Percentiles rank a stretch among this genome's conserved stretches.
phyloP scores from a whole-genome alignment of 345 rosid species.

The Trapa bicornis region DNA sequence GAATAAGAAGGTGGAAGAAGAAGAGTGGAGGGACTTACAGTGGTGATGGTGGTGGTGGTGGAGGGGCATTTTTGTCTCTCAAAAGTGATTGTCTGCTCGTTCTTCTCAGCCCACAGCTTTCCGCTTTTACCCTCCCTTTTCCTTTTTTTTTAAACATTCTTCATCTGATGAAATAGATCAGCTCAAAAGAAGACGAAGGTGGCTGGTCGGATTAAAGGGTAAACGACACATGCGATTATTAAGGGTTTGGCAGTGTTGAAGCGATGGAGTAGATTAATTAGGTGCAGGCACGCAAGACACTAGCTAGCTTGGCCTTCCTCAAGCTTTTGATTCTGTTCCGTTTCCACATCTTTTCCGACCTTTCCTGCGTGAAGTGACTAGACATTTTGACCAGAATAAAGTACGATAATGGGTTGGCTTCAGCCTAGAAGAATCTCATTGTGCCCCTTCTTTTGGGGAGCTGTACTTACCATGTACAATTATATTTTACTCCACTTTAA shows the following conservation, averaged over 20 bases:
- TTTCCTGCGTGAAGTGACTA: not conserved
- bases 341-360: not conserved
- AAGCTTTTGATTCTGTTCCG: not conserved
- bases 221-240: too few relatives aligned
- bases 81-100: not conserved
- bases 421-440: slow-evolving; percentile 8
- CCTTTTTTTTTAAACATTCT: too few relatives aligned
- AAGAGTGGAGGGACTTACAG: too few relatives aligned
- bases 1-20: too few relatives aligned
- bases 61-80: not conserved
- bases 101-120: not conserved
- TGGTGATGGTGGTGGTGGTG: too few relatives aligned
- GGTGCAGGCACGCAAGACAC: too few relatives aligned
- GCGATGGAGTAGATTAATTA: too few relatives aligned
- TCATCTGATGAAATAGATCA: too few relatives aligned
- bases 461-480: not conserved
- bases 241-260: too few relatives aligned
- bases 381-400: slow-evolving; percentile 20
- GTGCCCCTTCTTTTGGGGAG: too few relatives aligned
- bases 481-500: not conserved
- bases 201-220: not conserved
- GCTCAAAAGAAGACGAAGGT: too few relatives aligned
- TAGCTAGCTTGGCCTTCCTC: too few relatives aligned
- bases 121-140: not conserved
- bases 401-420: slow-evolving; percentile 10